Evolutionary conservation across 2,329 filamentous ascomycete genomes (phyloP).

Genomic region (Chaetomiaceae sp.): DNA sequence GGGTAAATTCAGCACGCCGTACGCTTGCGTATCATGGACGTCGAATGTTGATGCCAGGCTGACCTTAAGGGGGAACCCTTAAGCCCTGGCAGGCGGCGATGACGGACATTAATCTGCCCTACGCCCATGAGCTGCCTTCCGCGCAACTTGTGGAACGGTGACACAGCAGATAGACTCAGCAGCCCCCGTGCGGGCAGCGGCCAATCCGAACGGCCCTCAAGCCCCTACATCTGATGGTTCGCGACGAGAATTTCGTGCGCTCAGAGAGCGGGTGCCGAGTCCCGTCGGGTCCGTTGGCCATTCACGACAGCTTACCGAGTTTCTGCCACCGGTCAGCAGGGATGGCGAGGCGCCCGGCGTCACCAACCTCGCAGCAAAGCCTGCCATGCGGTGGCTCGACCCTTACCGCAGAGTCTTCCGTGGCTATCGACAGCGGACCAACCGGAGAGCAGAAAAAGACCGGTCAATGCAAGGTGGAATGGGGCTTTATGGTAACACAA

Average conservation of each 20-base stretch:
- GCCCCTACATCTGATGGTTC: constrained; percentile 4
- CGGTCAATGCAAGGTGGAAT: constrained; percentile 20
- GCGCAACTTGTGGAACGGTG: constrained; percentile 12
- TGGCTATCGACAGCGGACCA: constrained; percentile 9
- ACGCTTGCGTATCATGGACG: too few relatives aligned
- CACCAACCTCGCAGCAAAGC: neutral
- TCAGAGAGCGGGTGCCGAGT: constrained; percentile 1
- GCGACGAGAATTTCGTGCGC: constrained; percentile 13
- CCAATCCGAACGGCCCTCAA: constrained; percentile 18
- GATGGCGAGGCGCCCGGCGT: constrained; percentile 6
- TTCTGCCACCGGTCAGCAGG: neutral
- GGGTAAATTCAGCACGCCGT: too few relatives aligned
- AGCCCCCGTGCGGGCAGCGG: constrained; percentile 6
- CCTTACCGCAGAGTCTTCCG: constrained; percentile 1
- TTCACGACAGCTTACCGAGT: neutral
- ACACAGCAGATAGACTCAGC: constrained; percentile 20
- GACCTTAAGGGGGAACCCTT: too few relatives aligned
- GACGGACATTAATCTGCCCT: constrained; percentile 17
- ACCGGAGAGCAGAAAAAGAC: constrained; percentile 14
- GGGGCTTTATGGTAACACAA: constrained; percentile 16
- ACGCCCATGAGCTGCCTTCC: constrained; percentile 1
- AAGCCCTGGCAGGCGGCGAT: too few relatives aligned
- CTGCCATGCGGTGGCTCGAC: constrained; percentile 1
- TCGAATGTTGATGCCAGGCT: too few relatives aligned
- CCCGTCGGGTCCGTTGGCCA: neutral